phyloP scores from a whole-genome alignment of 306 rosid genomes.

The Begonia fuchsioides region DNA sequence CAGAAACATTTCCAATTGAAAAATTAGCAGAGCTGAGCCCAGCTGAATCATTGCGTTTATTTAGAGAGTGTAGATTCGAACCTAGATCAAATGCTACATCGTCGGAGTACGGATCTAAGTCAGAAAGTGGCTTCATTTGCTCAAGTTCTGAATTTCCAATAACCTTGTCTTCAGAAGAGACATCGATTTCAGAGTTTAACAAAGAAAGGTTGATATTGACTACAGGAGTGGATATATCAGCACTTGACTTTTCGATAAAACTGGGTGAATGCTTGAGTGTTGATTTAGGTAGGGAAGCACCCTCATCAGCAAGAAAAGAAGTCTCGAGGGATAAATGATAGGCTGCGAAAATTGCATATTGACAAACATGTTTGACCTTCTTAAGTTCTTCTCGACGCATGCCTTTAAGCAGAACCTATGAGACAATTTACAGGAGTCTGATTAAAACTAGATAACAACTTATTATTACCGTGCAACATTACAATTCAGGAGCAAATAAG shows the following conservation, averaged over 20 bases:
- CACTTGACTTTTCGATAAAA: conserved; percentile 25
- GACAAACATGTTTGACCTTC: conserved; percentile 79
- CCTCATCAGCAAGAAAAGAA: conserved; percentile 96
- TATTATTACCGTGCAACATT: no score
- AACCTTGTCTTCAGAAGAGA: conserved; percentile 18
- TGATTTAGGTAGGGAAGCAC: conserved; percentile 87
- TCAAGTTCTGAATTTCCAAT: conserved; percentile 27
- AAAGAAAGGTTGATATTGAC: no score
- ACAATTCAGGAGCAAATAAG: not conserved
- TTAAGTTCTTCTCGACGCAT: conserved; percentile 60
- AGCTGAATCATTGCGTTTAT: conserved; percentile 23
- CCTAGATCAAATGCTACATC: conserved; percentile 26
- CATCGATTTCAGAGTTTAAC: no score
- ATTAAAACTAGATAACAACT: conserved; percentile 18
- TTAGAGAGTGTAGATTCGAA: conserved; percentile 12
- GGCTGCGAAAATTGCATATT: conserved; percentile 90
- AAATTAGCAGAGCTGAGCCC: conserved; percentile 12
- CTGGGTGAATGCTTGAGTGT: conserved; percentile 21
- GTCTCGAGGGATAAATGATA: conserved; percentile 97
- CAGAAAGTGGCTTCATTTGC: conserved; percentile 20
- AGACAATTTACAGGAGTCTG: conserved; percentile 13
- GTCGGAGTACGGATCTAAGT: conserved; percentile 21
- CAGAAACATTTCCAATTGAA: conserved; percentile 23
- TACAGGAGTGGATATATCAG: conserved; percentile 24
- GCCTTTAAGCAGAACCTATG: conserved; percentile 84